Conservation (phyloP, 2,329 filamentous ascomycete species). For the Fusarium domesticum region DNA sequence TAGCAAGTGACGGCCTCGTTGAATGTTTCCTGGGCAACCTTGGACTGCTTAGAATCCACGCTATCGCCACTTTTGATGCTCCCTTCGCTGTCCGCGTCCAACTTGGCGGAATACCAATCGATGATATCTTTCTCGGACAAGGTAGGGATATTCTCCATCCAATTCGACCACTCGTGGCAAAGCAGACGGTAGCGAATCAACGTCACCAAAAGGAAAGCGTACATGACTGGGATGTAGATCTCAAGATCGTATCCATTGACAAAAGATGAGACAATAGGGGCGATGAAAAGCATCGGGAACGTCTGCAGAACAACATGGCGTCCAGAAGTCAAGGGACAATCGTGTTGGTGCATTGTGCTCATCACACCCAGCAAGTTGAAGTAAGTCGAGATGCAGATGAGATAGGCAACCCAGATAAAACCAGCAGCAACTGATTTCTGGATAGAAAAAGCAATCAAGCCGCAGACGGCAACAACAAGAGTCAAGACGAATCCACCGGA, state of each 20-base stretch:
- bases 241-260: conserved; percentile 15
- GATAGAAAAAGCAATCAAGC: conserved; percentile 13
- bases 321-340: conserved; percentile 12
- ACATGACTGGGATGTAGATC: conserved; percentile 18
- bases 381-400: conserved; percentile 16
- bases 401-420: conserved; percentile 15
- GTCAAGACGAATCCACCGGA: conserved; percentile 17
- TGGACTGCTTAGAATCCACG: conserved; percentile 1
- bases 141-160: conserved; percentile 19
- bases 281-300: conserved; percentile 12
- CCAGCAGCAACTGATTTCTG: conserved; percentile 9
- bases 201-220: conserved; percentile 7
- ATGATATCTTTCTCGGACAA: conserved; percentile 11
- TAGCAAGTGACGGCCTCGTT: conserved; percentile 4
- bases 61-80: conserved; percentile 1
- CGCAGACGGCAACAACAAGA: conserved; percentile 4
- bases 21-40: conserved; percentile 7
- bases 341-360: conserved; percentile 19
- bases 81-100: background rate
- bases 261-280: conserved; percentile 15
- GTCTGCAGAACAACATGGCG: conserved; percentile 13
- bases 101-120: conserved; percentile 12
- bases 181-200: conserved; percentile 12
- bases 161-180: conserved; percentile 15
- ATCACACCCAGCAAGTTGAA: conserved; percentile 19